Evolutionary conservation across 495 filamentous ascomycete genomes (phyloP).

Genomic region (Letharia columbiana): DNA sequence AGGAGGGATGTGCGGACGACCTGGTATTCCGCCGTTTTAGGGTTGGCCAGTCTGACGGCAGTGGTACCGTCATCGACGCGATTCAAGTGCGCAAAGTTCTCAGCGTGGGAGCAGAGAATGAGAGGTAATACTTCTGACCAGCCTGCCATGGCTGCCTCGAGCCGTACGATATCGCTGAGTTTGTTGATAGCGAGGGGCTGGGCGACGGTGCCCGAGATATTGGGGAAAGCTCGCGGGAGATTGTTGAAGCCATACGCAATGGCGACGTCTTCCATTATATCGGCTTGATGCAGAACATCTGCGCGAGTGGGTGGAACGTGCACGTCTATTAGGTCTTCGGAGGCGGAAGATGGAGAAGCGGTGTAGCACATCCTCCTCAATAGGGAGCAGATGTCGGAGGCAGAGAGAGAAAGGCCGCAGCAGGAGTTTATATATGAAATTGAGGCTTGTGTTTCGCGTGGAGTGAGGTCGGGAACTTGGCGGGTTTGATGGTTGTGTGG

Average conservation of each 20-base stretch:
- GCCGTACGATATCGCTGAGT: slow-evolving; percentile 80
- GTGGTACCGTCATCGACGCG: slow-evolving; percentile 79
- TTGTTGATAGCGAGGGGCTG: slow-evolving; percentile 89
- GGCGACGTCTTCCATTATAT: slow-evolving; percentile 98
- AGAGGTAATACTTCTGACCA: slow-evolving; percentile 96
- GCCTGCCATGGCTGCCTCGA: slow-evolving; percentile 87
- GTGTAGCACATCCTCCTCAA: slow-evolving; percentile 79
- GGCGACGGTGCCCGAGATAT: slow-evolving; percentile 73
- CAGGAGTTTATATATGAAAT: slow-evolving; percentile 88
- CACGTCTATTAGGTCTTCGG: slow-evolving; percentile 63
- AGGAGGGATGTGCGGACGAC: slow-evolving; percentile 85
- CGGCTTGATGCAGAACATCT: slow-evolving; percentile 90
- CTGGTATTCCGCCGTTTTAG: slow-evolving; percentile 94
- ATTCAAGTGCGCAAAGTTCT: slow-evolving; percentile 97
- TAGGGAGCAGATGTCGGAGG: slow-evolving; percentile 62
- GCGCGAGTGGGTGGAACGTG: slow-evolving; percentile 80
- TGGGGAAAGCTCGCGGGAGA: slow-evolving; percentile 74
- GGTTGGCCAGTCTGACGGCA: slow-evolving; percentile 84
- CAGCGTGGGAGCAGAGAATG: slow-evolving; percentile 94
- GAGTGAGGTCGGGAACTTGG: slow-evolving; percentile 67
- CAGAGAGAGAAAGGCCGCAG: slow-evolving; percentile 67
- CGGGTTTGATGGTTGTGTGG: slow-evolving; percentile 80
- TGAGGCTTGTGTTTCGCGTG: slow-evolving; percentile 69
- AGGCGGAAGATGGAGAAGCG: slow-evolving; percentile 51
- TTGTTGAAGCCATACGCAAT: slow-evolving; percentile 96